Evolutionary conservation across 2,329 filamentous ascomycete species (phyloP).

Genomic region (Chaetomiaceae sp.): DNA sequence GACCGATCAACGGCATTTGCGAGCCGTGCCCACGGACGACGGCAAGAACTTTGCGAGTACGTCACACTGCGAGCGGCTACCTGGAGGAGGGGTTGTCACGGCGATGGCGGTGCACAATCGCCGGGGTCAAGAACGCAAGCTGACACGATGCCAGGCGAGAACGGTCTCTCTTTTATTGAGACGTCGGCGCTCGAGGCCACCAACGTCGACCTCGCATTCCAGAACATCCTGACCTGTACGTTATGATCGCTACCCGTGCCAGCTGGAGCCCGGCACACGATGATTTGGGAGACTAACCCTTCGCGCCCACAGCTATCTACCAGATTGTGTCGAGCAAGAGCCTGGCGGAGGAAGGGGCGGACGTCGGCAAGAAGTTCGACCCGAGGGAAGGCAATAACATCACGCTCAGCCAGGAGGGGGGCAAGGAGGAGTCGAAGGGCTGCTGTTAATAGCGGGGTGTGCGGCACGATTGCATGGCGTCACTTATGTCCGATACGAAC

Average conservation of each 20-base stretch:
- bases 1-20: conserved; percentile 98
- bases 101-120: too few relatives aligned
- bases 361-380: conserved; percentile 66
- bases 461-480: conserved; percentile 28
- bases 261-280: too few relatives aligned
- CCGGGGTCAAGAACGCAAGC: too few relatives aligned
- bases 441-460: conserved; percentile 22
- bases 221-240: conserved; percentile 97
- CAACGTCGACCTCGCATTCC: conserved; percentile 98
- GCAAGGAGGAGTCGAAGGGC: conserved; percentile 22
- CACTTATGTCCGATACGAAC: conserved; percentile 29
- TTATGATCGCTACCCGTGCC: conserved; percentile 18
- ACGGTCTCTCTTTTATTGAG: conserved; percentile 98
- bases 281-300: conserved; percentile 4
- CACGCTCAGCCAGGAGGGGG: conserved; percentile 69
- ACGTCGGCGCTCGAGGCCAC: conserved; percentile 97
- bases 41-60: conserved; percentile 95
- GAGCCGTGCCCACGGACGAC: conserved; percentile 95
- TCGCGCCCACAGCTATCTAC: conserved; percentile 78
- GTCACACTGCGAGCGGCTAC: conserved; percentile 25
- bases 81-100: too few relatives aligned
- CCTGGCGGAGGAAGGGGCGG: conserved; percentile 79
- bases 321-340: conserved; percentile 98
- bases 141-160: conserved; percentile 64
- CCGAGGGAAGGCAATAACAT: conserved; percentile 61